A percentile compares a stretch with the other conserved stretches of the same genome.
Evolutionary conservation across 2,329 filamentous ascomycete genomes (phyloP).

Genomic region (Ophiocordyceps camponoti-floridani): DNA sequence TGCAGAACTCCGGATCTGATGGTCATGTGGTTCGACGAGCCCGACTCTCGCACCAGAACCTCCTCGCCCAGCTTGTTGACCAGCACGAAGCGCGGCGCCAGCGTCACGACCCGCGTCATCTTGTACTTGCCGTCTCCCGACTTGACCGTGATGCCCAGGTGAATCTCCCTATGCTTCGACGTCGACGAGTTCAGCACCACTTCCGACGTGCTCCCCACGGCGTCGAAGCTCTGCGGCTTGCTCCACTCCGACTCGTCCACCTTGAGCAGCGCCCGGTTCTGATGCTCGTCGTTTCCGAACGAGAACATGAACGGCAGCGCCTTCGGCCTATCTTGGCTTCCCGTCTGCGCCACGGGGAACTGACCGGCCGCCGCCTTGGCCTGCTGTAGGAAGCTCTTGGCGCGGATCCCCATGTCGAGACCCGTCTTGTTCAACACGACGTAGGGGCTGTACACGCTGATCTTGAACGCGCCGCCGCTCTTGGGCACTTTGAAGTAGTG

Average conservation of each 20-base stretch:
- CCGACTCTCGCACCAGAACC: constrained; percentile 77
- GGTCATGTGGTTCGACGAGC: constrained; percentile 69
- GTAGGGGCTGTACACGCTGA: constrained; percentile 89
- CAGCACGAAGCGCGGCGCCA: constrained; percentile 81
- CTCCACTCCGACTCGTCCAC: constrained; percentile 89
- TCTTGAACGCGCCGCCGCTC: constrained; percentile 87
- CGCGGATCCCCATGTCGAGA: constrained; percentile 69
- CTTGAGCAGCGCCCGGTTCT: constrained; percentile 76
- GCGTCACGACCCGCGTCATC: constrained; percentile 84
- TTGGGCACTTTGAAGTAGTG: constrained; percentile 86
- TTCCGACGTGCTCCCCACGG: constrained; percentile 83
- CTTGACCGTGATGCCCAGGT: constrained; percentile 74
- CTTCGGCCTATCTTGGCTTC: constrained; percentile 42
- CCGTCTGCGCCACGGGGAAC: constrained; percentile 34
- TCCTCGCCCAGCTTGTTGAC: constrained; percentile 87
- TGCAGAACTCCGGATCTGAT: constrained; percentile 64
- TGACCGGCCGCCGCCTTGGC: constrained; percentile 74
- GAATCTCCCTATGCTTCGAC: constrained; percentile 60
- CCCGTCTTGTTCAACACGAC: constrained; percentile 92
- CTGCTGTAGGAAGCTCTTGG: constrained; percentile 74
- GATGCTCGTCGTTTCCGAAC: constrained; percentile 71
- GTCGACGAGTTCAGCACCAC: constrained; percentile 57
- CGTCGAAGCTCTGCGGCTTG: constrained; percentile 94
- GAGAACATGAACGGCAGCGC: constrained; percentile 93
- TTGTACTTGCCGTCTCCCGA: constrained; percentile 97